Evolutionary conservation across 441 rosid genomes (phyloP).

Genomic region (Kokia cookei): DNA sequence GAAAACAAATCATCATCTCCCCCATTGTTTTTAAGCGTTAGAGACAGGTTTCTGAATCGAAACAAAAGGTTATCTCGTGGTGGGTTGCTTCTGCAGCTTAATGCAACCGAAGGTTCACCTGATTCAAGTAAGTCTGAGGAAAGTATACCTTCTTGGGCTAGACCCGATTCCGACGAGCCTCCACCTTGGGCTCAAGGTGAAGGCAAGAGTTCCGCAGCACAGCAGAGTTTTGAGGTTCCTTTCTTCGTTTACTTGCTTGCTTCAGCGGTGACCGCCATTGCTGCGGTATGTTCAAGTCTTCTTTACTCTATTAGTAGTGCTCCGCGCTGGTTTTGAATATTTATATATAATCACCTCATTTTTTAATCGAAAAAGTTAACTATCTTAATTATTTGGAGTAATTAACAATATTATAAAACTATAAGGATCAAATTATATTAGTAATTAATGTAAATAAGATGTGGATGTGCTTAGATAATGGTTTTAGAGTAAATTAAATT

Average conservation of each 20-base stretch:
- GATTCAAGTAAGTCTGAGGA: slow-evolving; percentile 63
- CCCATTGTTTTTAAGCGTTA: slow-evolving; percentile 16
- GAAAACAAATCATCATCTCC: slow-evolving; percentile 1
- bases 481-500: no score
- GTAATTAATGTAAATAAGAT: no score
- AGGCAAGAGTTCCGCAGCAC: slow-evolving; percentile 25
- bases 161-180: slow-evolving; percentile 68
- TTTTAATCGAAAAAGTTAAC: no score
- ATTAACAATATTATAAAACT: no score
- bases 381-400: no score
- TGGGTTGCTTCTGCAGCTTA: slow-evolving; percentile 22
- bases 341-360: no score
- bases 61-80: slow-evolving; percentile 13
- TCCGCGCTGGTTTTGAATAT: no score
- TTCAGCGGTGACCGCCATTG: slow-evolving; percentile 77
- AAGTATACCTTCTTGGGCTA: slow-evolving; percentile 80
- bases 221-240: slow-evolving; percentile 50
- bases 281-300: slow-evolving; percentile 51
- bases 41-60: slow-evolving; percentile 7
- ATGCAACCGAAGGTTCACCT: slow-evolving; percentile 52
- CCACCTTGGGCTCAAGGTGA: slow-evolving; percentile 89
- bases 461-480: no score
- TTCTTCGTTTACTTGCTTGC: slow-evolving; percentile 70
- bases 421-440: no score
- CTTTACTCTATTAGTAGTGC: not conserved